Evolutionary conservation across 106 monocot genomes (phyloP).

Genomic region (Dioscorea dumetorum): DNA sequence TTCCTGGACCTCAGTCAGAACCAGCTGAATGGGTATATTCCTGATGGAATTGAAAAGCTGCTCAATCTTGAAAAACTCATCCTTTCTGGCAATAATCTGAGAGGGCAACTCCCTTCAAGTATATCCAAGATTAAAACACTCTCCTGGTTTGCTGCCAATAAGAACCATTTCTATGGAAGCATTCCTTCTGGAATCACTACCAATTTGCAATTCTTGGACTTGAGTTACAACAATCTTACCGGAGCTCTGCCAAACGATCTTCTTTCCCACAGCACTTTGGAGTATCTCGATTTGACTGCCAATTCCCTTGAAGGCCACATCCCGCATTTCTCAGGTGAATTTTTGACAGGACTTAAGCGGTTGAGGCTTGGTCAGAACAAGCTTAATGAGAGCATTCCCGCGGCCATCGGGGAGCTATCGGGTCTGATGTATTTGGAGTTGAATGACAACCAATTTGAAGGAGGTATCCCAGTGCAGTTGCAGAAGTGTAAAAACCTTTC

Average conservation of each 20-base stretch:
- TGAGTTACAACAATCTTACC: slow-evolving; percentile 34
- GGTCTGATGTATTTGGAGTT: slow-evolving; percentile 26
- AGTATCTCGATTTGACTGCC: slow-evolving; percentile 28
- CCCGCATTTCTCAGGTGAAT: slow-evolving; percentile 21
- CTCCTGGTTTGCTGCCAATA: slow-evolving; percentile 32
- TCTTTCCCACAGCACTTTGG: slow-evolving; percentile 15
- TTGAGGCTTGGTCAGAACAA: slow-evolving; percentile 28
- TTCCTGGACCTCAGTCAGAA: slow-evolving; percentile 38
- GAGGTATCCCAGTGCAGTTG: slow-evolving; percentile 23
- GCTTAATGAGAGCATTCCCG: slow-evolving; percentile 31
- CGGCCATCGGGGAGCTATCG: slow-evolving; percentile 7
- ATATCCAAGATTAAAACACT: slow-evolving; percentile 18
- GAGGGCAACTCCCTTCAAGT: slow-evolving; percentile 14
- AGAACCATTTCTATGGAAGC: slow-evolving; percentile 25
- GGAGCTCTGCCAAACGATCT: slow-evolving; percentile 30
- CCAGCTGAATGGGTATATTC: slow-evolving; percentile 14
- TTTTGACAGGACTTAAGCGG: slow-evolving; percentile 22
- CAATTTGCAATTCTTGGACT: slow-evolving; percentile 22
- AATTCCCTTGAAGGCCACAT: slow-evolving; percentile 28
- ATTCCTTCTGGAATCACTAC: slow-evolving; percentile 29
- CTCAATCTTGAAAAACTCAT: slow-evolving; percentile 24
- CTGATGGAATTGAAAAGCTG: slow-evolving; percentile 12
- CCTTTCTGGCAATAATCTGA: slow-evolving; percentile 30
- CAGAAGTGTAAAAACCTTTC: slow-evolving; percentile 25
- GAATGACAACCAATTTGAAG: slow-evolving; percentile 15